These are phyloP conservation scores for Monosiga brevicollis DNA, from an alignment of 78 protist genomes.

Conservation along the genomic window DNA sequence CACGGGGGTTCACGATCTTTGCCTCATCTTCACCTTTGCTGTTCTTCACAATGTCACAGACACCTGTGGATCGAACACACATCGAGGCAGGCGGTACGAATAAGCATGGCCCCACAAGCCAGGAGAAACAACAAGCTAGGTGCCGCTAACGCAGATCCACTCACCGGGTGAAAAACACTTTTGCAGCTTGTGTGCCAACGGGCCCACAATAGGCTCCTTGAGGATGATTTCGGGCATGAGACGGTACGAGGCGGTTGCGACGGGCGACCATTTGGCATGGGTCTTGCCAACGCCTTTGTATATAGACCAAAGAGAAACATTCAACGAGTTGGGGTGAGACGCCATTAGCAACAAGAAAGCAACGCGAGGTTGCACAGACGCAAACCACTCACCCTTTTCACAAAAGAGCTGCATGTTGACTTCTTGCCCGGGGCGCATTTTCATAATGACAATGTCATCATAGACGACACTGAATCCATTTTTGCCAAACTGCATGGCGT, in stretches of 20 bases:
- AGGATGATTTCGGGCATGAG: constrained; percentile 68
- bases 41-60: not conserved
- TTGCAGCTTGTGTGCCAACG: constrained; percentile 42
- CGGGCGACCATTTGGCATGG: constrained; percentile 95
- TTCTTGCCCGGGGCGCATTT: constrained; percentile 74
- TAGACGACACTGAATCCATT: constrained; percentile 65
- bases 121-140: not conserved
- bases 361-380: too few species aligned
- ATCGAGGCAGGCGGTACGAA: too few species aligned
- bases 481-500: too few species aligned
- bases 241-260: constrained; percentile 85
- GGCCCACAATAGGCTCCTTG: constrained; percentile 33
- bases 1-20: constrained; percentile 29
- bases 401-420: constrained; percentile 9
- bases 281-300: constrained; percentile 75
- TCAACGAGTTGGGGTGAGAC: too few species aligned
- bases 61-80: too few species aligned
- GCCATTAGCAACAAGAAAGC: too few species aligned
- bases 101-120: too few species aligned
- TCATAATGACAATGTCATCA: constrained; percentile 76
- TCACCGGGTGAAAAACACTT: constrained; percentile 64
- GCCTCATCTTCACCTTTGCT: not conserved
- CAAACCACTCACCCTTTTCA: constrained; percentile 25
- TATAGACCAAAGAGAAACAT: constrained; percentile 27
- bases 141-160: constrained; percentile 85